Evolutionary conservation across 768 basidiomycete species (phyloP).

Genomic region (Boletus barrowsii): DNA sequence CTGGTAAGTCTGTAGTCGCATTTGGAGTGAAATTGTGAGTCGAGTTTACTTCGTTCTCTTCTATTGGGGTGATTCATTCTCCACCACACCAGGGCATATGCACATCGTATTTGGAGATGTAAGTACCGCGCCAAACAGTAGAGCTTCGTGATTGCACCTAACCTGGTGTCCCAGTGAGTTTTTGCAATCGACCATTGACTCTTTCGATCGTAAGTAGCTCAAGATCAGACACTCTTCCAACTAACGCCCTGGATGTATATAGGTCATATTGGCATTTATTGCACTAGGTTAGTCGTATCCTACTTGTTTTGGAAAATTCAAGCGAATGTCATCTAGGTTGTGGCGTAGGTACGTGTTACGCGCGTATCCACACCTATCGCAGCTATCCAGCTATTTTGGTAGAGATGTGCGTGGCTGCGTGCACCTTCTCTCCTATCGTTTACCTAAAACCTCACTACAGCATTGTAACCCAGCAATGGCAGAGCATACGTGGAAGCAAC

Average conservation of each 20-base stretch:
- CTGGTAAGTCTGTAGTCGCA: conserved; percentile 30
- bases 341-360: conserved; percentile 25
- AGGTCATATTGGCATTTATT: conserved; percentile 29
- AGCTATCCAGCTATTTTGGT: conserved; percentile 26
- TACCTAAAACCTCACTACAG: conserved; percentile 8
- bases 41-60: neutral
- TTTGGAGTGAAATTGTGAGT: conserved; percentile 36
- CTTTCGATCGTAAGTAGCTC: conserved; percentile 30
- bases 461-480: conserved; percentile 31
- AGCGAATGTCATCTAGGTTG: conserved; percentile 17
- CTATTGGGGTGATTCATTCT: neutral
- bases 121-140: conserved; percentile 2
- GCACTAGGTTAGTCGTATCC: conserved; percentile 22
- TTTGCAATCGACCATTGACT: conserved; percentile 29
- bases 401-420: conserved; percentile 25
- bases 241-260: neutral
- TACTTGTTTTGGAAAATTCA: neutral
- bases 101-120: conserved; percentile 38
- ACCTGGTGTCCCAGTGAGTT: conserved; percentile 27
- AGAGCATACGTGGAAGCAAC: conserved; percentile 31
- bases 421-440: neutral
- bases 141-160: neutral
- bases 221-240: neutral
- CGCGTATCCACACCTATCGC: neutral
- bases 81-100: conserved; percentile 29